A percentile compares a stretch with the other conserved stretches of the same genome.
Conservation (phyloP, 2,329 filamentous ascomycete genomes). For the Claviceps lovelessii region DNA sequence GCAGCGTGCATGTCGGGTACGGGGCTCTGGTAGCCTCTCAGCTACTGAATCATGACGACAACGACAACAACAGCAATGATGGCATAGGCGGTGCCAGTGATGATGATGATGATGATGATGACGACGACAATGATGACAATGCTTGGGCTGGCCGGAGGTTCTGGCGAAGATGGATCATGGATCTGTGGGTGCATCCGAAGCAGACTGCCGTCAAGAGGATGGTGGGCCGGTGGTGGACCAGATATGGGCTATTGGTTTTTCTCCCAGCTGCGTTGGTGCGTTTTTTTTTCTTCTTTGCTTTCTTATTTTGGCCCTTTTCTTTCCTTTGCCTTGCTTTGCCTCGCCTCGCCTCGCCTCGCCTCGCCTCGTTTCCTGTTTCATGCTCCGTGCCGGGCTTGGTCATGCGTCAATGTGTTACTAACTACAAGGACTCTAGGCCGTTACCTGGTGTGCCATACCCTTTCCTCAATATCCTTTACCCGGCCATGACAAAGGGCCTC, state of each 20-base stretch:
- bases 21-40: conserved; percentile 35
- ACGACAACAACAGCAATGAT: conserved; percentile 13
- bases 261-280: conserved; percentile 46
- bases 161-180: conserved; percentile 25
- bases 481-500: conserved; percentile 23
- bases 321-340: background rate
- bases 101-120: conserved; percentile 11
- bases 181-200: conserved; percentile 48
- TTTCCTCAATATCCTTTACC: conserved; percentile 48
- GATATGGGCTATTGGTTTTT: conserved; percentile 46
- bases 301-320: background rate
- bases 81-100: conserved; percentile 3
- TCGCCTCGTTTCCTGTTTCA: background rate
- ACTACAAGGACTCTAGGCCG: conserved; percentile 26
- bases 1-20: conserved; percentile 43
- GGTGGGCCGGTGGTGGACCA: conserved; percentile 48
- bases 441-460: conserved; percentile 50
- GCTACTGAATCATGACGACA: conserved; percentile 22
- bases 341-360: too few species aligned
- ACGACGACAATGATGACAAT: conserved; percentile 18
- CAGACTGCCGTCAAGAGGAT: conserved; percentile 42
- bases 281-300: background rate
- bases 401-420: too few species aligned
- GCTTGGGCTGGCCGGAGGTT: conserved; percentile 20
- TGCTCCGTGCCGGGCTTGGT: too few species aligned